phyloP scores from a whole-genome alignment of 2,329 filamentous ascomycete species.

The Aureobasidium zeae region DNA sequence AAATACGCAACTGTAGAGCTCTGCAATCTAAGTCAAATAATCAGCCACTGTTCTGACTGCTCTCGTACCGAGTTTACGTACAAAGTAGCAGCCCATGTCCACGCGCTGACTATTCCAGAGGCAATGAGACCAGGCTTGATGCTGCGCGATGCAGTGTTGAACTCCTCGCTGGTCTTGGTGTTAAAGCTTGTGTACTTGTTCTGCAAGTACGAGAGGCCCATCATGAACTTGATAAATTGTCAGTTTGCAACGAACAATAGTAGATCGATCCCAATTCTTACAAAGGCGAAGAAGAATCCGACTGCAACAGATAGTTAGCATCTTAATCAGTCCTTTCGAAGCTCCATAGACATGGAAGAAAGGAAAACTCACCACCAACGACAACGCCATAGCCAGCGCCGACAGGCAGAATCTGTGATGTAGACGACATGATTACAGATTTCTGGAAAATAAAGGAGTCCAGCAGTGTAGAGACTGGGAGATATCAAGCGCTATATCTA shows the following conservation, averaged over 20 bases:
- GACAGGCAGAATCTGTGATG: conserved; percentile 15
- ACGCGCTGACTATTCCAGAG: conserved; percentile 75
- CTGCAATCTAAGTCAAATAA: no score
- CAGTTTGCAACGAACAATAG: not conserved
- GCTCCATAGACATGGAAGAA: no score
- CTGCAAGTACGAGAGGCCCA: conserved; percentile 20
- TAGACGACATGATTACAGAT: conserved; percentile 5
- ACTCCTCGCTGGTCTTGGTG: conserved; percentile 80
- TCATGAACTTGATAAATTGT: conserved; percentile 2
- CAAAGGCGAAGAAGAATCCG: conserved; percentile 56
- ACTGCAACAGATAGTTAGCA: not conserved
- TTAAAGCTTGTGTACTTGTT: conserved; percentile 44
- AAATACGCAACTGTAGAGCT: conserved; percentile 27
- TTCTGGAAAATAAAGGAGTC: not conserved
- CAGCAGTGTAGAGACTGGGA: not conserved
- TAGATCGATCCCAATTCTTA: conserved; percentile 20
- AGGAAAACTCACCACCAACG: conserved; percentile 60
- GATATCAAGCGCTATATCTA: not conserved
- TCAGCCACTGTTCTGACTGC: no score
- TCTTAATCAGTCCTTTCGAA: not conserved
- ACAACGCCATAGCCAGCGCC: conserved; percentile 63
- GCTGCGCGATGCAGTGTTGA: conserved; percentile 74
- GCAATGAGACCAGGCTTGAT: conserved; percentile 81
- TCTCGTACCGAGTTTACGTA: no score
- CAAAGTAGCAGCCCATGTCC: conserved; percentile 55